Conservation (phyloP, 2,329 filamentous ascomycete genomes). For the Albifimbria verrucaria region DNA sequence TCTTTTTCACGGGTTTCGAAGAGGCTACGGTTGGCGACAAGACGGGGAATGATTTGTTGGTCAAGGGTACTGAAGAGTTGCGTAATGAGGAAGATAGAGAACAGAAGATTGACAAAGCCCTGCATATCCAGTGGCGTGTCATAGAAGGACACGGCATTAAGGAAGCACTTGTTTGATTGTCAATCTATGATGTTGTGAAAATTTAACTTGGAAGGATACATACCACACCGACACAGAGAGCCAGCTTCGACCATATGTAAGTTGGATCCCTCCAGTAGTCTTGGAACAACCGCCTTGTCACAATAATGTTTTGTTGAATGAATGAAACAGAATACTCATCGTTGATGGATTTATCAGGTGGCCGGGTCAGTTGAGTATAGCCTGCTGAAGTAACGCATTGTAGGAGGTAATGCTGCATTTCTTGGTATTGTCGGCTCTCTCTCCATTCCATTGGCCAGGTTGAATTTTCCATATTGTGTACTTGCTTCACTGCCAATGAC, state of each 20-base stretch:
- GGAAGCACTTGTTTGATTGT: not conserved
- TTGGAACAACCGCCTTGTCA: not conserved
- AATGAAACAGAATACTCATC: not conserved
- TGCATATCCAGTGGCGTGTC: not conserved
- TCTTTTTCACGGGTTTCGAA: conserved; percentile 10
- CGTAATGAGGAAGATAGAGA: not conserved
- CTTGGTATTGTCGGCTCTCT: not conserved
- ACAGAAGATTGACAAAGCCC: not conserved
- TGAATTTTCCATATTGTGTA: not conserved
- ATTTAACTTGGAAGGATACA: too few relatives aligned
- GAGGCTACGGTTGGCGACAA: conserved; percentile 18
- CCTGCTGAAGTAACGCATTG: not conserved
- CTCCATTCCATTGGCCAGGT: not conserved
- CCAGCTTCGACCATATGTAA: not conserved
- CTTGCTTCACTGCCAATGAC: not conserved
- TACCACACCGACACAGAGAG: not conserved
- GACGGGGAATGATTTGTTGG: conserved; percentile 22
- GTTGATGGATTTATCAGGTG: not conserved
- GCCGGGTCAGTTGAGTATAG: not conserved
- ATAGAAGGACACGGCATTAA: not conserved
- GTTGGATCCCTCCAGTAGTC: not conserved
- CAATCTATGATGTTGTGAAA: not conserved
- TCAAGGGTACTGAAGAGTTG: not conserved
- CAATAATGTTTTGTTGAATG: not conserved
- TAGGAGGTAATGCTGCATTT: not conserved